Percentiles rank a stretch among this genome's conserved stretches.
These are phyloP conservation scores for Solanum commersonii DNA, from an alignment of 257 asterid genomes.

Conservation along the genomic window DNA sequence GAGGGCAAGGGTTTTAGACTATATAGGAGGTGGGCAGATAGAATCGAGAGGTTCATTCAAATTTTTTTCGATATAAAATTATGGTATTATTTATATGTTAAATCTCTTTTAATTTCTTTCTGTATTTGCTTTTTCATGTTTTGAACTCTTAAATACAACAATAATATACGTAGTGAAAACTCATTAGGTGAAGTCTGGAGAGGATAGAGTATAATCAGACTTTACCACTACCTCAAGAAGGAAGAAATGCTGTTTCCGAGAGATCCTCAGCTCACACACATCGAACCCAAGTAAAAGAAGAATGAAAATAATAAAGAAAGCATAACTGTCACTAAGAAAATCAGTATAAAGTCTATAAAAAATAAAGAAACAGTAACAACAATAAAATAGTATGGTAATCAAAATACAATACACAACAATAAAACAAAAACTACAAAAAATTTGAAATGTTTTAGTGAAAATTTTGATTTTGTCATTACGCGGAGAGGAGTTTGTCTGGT, in stretches of 20 bases:
- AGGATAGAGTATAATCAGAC: accelerated
- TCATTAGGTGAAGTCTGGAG: accelerated
- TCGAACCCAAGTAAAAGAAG: no score
- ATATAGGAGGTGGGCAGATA: background rate
- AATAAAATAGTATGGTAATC: no score
- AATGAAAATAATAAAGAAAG: no score
- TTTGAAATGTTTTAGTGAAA: no score
- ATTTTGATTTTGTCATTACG: background rate
- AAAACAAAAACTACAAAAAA: no score
- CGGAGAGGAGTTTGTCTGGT: background rate
- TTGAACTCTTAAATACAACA: accelerated
- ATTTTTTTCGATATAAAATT: no score
- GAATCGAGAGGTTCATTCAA: background rate
- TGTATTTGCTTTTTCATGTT: background rate
- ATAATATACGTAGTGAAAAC: no score
- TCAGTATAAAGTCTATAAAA: no score
- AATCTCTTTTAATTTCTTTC: background rate
- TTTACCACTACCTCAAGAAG: background rate
- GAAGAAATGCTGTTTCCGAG: accelerated
- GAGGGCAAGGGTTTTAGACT: background rate
- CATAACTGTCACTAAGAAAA: no score
- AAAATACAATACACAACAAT: background rate
- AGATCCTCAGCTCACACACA: accelerated
- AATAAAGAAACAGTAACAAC: no score
- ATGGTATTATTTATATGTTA: background rate